Conservation (phyloP, 2,329 filamentous ascomycete species). For the Ascochyta clinopodiicola region DNA sequence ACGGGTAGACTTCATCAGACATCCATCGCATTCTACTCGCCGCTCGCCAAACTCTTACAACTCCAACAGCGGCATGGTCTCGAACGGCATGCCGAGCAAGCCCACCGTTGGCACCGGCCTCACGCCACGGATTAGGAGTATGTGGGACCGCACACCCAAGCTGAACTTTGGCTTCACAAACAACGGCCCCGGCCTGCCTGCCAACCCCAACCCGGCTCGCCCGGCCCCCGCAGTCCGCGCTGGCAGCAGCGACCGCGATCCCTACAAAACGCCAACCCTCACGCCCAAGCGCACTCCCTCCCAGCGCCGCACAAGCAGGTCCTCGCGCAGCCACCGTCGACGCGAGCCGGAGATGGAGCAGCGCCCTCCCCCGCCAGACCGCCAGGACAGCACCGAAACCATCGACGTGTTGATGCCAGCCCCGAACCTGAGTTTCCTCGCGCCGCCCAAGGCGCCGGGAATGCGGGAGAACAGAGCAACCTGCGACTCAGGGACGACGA, state of each 20-base stretch:
- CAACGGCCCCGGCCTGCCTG: slow-evolving; percentile 23
- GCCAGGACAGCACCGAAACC: slow-evolving; percentile 51
- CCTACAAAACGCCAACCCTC: slow-evolving; percentile 41
- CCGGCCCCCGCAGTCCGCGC: slow-evolving; percentile 38
- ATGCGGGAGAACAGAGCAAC: slow-evolving; percentile 45
- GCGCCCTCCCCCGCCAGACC: slow-evolving; percentile 15
- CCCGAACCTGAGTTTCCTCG: slow-evolving; percentile 38
- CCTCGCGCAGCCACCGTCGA: slow-evolving; percentile 13
- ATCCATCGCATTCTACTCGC: slow-evolving; percentile 33
- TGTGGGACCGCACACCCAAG: slow-evolving; percentile 46
- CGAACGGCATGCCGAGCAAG: slow-evolving; percentile 25
- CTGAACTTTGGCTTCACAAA: slow-evolving; percentile 35
- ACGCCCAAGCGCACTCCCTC: slow-evolving; percentile 34
- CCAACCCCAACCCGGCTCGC: slow-evolving; percentile 20
- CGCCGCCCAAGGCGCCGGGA: slow-evolving; percentile 38
- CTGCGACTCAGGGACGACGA: slow-evolving; percentile 42
- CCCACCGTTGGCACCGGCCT: slow-evolving; percentile 28
- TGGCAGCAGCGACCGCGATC: slow-evolving; percentile 36
- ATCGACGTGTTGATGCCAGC: slow-evolving; percentile 54
- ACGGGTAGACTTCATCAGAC: slow-evolving; percentile 47
- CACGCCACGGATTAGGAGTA: slow-evolving; percentile 43
- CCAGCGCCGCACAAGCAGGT: slow-evolving; percentile 24
- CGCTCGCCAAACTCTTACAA: slow-evolving; percentile 29
- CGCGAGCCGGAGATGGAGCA: slow-evolving; percentile 15
- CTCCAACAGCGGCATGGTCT: slow-evolving; percentile 35